Base-by-base conservation (phyloP, 371 early-diverging fungal species). In the Dinochytrium kinnereticum region DNA sequence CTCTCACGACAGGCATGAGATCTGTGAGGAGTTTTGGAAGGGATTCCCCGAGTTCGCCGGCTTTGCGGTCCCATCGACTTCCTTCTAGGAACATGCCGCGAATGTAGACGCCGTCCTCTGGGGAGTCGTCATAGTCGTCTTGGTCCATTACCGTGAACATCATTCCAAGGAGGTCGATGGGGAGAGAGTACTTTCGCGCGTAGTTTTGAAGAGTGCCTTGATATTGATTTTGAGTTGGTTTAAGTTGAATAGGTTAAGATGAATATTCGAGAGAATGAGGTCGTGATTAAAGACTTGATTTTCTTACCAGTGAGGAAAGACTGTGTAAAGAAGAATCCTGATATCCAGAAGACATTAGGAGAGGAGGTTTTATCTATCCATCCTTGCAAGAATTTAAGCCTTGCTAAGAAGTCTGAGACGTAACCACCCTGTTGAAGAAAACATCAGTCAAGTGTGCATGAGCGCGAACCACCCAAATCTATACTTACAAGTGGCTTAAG, bases 281-380 rank as follows among this genome's bases (percentile, higher is more conserved):
- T n/a, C n/a, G n/a, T n/a, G n/a, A n/a, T n/a, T n/a, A n/a, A n/a
- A n/a, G n/a, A n/a, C n/a, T n/a, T n/a, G n/a, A n/a, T n/a, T n/a
- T n/a, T 57, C 55, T 70, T 57, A 82, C 86, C 84, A 30, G 88
- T 88, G 28, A 88, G 69, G 74, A 88, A 88, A 19, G 88, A 83
- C 71, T 88, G 89, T 7, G 89, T 87, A 67, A 88, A 88, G 75
- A 73, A 88, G 75, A 88, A 88, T 13, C 89, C 89, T 1, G 87
- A 85, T 21, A 88, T 81, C 89, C 89, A 88, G 70, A 88, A 88
- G 0, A 88, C 86, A 1, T 69, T 38, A 10, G 89, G 89, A 10
- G 79, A 73, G 1, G 81, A 80, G 15, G 53, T 71, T 61, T 78
- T 74, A 24, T 88, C 87, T 30, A 85, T 83, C 88, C 88, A 88